phyloP scores from a whole-genome alignment of 2,329 filamentous ascomycete species.

The Penicillium janthinellum region DNA sequence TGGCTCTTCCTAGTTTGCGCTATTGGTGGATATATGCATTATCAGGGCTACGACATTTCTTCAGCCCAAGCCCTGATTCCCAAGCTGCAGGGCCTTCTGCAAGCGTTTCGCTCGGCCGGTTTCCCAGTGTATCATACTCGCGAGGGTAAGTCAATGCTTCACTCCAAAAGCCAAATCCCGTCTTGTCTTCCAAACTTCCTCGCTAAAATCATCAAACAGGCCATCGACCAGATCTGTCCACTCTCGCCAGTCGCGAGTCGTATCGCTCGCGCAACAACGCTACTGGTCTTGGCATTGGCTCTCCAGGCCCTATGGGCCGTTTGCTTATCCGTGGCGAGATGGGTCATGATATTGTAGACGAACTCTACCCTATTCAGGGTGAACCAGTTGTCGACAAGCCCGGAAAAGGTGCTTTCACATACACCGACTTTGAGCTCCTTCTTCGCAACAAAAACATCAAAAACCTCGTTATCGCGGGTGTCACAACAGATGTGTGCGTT shows the following conservation, averaged over 20 bases:
- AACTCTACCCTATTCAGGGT: constrained; percentile 51
- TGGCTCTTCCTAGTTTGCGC: constrained; percentile 40
- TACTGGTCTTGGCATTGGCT: constrained; percentile 54
- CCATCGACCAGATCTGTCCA: constrained; percentile 57
- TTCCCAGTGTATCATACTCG: constrained; percentile 51
- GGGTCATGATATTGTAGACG: constrained; percentile 60
- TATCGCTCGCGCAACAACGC: constrained; percentile 57
- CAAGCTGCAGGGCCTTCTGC: constrained; percentile 42
- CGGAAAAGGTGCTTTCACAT: constrained; percentile 55
- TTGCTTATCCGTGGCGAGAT: constrained; percentile 60
- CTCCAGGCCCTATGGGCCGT: constrained; percentile 58
- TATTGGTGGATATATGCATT: constrained; percentile 48
- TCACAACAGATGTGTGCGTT: constrained; percentile 60
- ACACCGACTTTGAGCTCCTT: constrained; percentile 57
- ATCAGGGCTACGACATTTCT: constrained; percentile 49
- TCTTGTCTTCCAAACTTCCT: background rate
- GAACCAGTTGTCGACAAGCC: constrained; percentile 60
- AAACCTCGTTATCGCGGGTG: constrained; percentile 57
- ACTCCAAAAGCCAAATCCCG: background rate
- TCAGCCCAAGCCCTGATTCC: constrained; percentile 44
- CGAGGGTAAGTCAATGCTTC: constrained; percentile 38
- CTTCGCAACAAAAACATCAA: constrained; percentile 54
- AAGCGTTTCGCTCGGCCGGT: constrained; percentile 41
- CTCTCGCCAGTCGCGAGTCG: constrained; percentile 57
- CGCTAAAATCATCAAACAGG: constrained; percentile 33